phyloP scores from a whole-genome alignment of 2,329 filamentous ascomycete species.

The Botrytis hyacinthi region DNA sequence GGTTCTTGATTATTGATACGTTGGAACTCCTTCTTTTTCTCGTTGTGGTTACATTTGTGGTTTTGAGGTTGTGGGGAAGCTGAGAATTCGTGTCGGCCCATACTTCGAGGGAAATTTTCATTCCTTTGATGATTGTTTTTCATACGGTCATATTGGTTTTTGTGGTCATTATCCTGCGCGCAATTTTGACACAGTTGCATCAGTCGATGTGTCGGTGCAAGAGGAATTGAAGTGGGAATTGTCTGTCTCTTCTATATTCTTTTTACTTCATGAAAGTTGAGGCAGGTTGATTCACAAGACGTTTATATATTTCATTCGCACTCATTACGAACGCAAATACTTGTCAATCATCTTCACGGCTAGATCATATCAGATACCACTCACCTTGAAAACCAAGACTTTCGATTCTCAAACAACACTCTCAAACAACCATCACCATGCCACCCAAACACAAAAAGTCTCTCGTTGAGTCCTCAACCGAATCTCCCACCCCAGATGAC shows the following conservation, averaged over 20 bases:
- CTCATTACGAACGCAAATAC: neutral
- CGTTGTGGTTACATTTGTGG: neutral
- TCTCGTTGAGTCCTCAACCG: neutral
- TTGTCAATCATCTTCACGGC: neutral
- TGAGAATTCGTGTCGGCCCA: neutral
- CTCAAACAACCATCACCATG: neutral
- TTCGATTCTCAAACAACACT: neutral
- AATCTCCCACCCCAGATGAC: neutral
- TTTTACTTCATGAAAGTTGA: neutral
- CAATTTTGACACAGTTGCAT: neutral
- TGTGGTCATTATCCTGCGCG: neutral
- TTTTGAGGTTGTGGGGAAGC: neutral
- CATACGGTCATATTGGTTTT: neutral
- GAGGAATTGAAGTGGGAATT: neutral
- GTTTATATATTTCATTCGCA: neutral
- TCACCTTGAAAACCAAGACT: neutral
- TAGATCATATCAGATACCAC: neutral
- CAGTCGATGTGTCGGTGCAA: neutral
- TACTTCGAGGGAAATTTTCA: neutral
- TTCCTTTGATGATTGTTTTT: neutral
- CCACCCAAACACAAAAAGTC: constrained; percentile 20
- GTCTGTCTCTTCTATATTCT: neutral
- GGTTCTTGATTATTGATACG: neutral
- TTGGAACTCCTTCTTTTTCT: neutral
- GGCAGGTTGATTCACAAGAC: neutral